A percentile compares a stretch with the other conserved stretches of the same genome.
phyloP scores from a whole-genome alignment of 2,329 filamentous ascomycete species.

The Colletotrichum karsti region DNA sequence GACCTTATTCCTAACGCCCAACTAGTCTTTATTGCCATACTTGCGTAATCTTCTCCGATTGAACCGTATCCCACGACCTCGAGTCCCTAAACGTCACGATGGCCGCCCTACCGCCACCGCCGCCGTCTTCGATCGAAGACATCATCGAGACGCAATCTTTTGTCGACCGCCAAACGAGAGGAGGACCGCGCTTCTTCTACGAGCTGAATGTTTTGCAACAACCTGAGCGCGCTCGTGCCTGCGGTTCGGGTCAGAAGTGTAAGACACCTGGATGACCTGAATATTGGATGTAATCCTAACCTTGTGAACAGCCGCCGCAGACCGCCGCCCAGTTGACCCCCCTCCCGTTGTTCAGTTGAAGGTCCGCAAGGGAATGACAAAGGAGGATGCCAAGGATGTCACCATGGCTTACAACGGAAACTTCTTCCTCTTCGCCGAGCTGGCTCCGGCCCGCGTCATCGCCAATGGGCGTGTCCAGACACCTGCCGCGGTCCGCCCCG shows the following conservation, averaged over 20 bases:
- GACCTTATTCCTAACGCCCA: not conserved
- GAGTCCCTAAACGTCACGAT: not conserved
- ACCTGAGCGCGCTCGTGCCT: slow-evolving; percentile 92
- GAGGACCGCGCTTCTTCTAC: slow-evolving; percentile 83
- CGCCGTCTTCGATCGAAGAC: not conserved
- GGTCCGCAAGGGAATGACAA: slow-evolving; percentile 77
- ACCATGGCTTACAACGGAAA: slow-evolving; percentile 96
- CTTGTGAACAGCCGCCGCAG: slow-evolving; percentile 71
- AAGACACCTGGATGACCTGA: slow-evolving; percentile 43
- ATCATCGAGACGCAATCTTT: not conserved
- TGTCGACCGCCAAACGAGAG: slow-evolving; percentile 61
- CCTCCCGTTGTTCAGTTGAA: slow-evolving; percentile 93
- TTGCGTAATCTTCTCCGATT: not conserved
- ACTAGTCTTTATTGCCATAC: not conserved
- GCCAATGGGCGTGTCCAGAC: slow-evolving; percentile 80
- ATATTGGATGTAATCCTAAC: slow-evolving; percentile 32
- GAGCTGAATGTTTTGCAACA: slow-evolving; percentile 89
- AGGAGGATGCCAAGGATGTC: slow-evolving; percentile 71
- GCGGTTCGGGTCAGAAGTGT: slow-evolving; percentile 96
- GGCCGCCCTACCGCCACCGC: not conserved
- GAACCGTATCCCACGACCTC: not conserved
- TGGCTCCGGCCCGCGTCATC: slow-evolving; percentile 86
- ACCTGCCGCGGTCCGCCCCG: slow-evolving; percentile 69
- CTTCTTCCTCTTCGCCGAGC: slow-evolving; percentile 94
- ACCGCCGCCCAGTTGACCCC: slow-evolving; percentile 91